Conservation (phyloP, 768 basidiomycete genomes). For the Podaxis sp. region DNA sequence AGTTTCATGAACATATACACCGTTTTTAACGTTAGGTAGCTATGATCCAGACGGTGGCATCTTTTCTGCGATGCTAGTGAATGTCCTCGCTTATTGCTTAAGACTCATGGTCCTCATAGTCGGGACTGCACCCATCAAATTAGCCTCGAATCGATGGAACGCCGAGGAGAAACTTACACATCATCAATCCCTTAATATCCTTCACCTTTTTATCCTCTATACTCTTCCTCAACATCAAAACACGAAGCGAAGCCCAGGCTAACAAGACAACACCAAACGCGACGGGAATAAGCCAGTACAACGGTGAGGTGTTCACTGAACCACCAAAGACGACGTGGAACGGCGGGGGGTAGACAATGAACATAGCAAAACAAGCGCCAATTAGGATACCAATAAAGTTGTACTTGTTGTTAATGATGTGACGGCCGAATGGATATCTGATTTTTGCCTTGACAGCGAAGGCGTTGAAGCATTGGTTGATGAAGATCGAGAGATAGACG, state of each 20-base stretch:
- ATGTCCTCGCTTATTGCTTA: constrained; percentile 15
- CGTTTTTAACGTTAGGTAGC: not conserved
- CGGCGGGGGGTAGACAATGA: constrained; percentile 69
- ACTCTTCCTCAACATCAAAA: constrained; percentile 56
- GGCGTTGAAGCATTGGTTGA: constrained; percentile 70
- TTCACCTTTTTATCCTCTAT: constrained; percentile 56
- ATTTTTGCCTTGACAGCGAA: constrained; percentile 69
- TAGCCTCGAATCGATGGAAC: constrained; percentile 12
- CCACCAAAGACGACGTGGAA: constrained; percentile 70
- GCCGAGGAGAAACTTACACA: constrained; percentile 50
- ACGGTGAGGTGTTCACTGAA: constrained; percentile 53
- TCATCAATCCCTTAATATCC: constrained; percentile 67
- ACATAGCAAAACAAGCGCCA: constrained; percentile 63
- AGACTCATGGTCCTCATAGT: constrained; percentile 67
- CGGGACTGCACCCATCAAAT: constrained; percentile 41
- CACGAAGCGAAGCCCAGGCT: constrained; percentile 58
- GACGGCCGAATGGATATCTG: constrained; percentile 59
- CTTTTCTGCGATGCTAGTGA: not conserved
- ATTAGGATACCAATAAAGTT: constrained; percentile 65
- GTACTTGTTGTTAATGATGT: constrained; percentile 55
- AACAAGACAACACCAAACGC: constrained; percentile 59
- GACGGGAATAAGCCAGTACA: constrained; percentile 69
- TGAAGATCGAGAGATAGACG: constrained; percentile 68
- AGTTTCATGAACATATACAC: not conserved
- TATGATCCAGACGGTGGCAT: not conserved